These are phyloP conservation scores for Blastomyces parvus DNA, from an alignment of 2,329 filamentous ascomycete genomes.

Conservation along the genomic window DNA sequence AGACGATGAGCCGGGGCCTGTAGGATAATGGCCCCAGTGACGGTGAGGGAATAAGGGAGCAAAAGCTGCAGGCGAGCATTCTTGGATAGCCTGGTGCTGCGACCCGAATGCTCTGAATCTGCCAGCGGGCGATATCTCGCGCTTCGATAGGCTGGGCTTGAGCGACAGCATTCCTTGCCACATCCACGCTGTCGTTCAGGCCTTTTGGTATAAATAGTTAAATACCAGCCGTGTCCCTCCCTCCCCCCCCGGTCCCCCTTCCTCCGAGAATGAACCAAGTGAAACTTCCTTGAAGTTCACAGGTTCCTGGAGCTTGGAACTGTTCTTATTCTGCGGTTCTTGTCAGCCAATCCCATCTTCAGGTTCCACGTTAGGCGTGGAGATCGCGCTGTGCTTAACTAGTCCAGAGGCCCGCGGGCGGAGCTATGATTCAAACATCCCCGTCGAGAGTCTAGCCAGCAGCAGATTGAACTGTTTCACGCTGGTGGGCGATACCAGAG, in stretches of 20 bases:
- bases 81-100: neutral
- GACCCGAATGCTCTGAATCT: neutral
- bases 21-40: neutral
- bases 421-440: constrained; percentile 8
- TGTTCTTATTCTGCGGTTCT: neutral
- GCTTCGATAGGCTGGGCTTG: neutral
- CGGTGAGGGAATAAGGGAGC: neutral
- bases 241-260: neutral
- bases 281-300: constrained; percentile 5
- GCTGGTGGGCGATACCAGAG: neutral
- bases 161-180: neutral
- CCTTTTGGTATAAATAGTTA: neutral
- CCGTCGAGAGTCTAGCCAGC: constrained; percentile 2
- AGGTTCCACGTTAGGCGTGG: neutral
- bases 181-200: neutral
- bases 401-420: neutral
- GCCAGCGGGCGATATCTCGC: neutral
- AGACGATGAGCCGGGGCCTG: constrained; percentile 3
- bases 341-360: constrained; percentile 2
- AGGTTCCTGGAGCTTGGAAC: constrained; percentile 2
- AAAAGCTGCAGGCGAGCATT: neutral
- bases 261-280: neutral
- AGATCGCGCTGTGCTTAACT: neutral
- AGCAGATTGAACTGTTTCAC: neutral
- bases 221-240: neutral